These are phyloP conservation scores for Delonix regia DNA, from an alignment of 306 rosid genomes.

Conservation along the genomic window DNA sequence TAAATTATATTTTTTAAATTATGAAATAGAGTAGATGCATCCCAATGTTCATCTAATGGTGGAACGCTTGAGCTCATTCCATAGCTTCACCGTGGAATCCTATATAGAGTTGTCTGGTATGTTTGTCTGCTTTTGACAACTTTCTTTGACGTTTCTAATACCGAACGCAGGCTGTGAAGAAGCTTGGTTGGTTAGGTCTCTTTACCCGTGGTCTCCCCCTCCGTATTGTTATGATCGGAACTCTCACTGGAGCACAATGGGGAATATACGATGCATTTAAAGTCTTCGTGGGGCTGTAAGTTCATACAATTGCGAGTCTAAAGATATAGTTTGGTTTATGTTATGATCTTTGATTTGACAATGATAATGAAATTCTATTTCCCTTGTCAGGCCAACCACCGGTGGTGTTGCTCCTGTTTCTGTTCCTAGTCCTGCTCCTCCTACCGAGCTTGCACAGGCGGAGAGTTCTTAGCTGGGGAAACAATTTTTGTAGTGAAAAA, in stretches of 20 bases:
- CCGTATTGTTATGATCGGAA: conserved; percentile 96
- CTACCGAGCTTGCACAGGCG: conserved; percentile 36
- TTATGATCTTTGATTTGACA: background rate
- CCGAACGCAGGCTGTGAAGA: conserved; percentile 78
- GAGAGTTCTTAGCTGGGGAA: conserved; percentile 23
- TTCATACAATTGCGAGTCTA: conserved; percentile 25
- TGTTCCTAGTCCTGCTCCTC: conserved; percentile 28
- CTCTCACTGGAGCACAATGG: conserved; percentile 99
- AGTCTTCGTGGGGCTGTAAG: conserved; percentile 94
- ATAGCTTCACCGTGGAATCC: background rate
- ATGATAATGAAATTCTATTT: conserved; percentile 25
- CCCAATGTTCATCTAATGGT: background rate
- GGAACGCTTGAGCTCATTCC: background rate
- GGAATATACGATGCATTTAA: conserved; percentile 95
- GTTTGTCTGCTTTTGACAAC: conserved; percentile 21
- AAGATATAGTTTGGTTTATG: background rate
- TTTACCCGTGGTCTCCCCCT: conserved; percentile 97
- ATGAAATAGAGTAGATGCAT: no score
- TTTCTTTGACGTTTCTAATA: conserved; percentile 22
- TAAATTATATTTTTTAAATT: no score
- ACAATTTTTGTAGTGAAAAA: conserved; percentile 38
- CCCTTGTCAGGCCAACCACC: conserved; percentile 80
- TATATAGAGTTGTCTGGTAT: background rate
- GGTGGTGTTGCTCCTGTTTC: conserved; percentile 72
- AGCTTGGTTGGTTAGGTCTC: conserved; percentile 79